A percentile compares a stretch with the other conserved stretches of the same genome.
phyloP scores from a whole-genome alignment of 2,329 filamentous ascomycete genomes.

The Scytalidium lignicola region DNA sequence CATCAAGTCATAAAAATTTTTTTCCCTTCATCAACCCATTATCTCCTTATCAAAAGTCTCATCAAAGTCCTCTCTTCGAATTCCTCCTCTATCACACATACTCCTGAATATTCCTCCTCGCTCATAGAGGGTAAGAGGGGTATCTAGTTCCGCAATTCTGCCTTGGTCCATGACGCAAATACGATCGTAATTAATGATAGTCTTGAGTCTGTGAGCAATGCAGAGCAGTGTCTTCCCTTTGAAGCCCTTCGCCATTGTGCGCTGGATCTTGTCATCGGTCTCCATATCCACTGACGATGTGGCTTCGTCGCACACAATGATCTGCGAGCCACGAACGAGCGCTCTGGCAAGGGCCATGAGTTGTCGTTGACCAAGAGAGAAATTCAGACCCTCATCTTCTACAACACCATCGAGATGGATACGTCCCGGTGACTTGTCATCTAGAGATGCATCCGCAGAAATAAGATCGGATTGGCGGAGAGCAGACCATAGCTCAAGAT shows the following conservation, averaged over 20 bases:
- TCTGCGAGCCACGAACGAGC: slow-evolving; percentile 78
- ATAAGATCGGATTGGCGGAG: slow-evolving; percentile 73
- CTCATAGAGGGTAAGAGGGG: slow-evolving; percentile 68
- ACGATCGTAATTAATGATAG: slow-evolving; percentile 89
- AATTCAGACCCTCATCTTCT: slow-evolving; percentile 93
- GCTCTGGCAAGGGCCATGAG: slow-evolving; percentile 92
- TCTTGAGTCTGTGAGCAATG: slow-evolving; percentile 87
- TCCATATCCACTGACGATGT: slow-evolving; percentile 93
- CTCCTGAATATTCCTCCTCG: slow-evolving; percentile 69
- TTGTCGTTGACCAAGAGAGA: slow-evolving; percentile 90
- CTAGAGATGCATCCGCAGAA: slow-evolving; percentile 34
- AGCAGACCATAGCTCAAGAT: slow-evolving; percentile 73
- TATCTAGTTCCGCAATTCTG: slow-evolving; percentile 78
- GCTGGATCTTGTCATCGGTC: slow-evolving; percentile 92
- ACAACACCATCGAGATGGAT: slow-evolving; percentile 81
- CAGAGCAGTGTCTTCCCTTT: slow-evolving; percentile 82
- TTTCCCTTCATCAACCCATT: no score
- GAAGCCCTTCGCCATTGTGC: slow-evolving; percentile 81
- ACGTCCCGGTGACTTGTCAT: slow-evolving; percentile 41
- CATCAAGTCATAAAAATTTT: no score
- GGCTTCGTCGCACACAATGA: slow-evolving; percentile 96
- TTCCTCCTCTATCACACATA: slow-evolving; percentile 62
- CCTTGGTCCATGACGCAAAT: slow-evolving; percentile 97
- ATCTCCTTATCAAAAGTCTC: neutral
- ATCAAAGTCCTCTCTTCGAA: slow-evolving; percentile 26